Evolutionary conservation across 192 early-diverging fungal species (phyloP).

Genomic region (Neocallimastix lanati): DNA sequence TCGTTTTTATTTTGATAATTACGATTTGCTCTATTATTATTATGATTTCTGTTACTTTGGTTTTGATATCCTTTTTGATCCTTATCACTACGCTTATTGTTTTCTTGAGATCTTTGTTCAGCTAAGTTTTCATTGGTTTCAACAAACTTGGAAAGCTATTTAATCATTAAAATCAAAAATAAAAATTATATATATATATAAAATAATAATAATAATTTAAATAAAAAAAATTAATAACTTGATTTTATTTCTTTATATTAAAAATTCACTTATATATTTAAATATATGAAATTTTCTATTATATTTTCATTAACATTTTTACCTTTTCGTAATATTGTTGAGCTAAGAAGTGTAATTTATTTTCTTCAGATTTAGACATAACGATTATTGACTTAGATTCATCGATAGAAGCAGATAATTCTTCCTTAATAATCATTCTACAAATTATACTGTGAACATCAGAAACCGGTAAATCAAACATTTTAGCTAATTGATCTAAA

Average conservation of each 20-base stretch:
- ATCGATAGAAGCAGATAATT: slow-evolving; percentile 75
- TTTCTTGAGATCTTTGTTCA: neutral
- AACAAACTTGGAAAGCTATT: neutral
- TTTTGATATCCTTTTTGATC: neutral
- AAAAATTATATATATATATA: no score
- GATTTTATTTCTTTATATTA: no score
- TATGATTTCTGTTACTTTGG: neutral
- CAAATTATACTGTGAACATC: slow-evolving; percentile 59
- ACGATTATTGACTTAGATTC: slow-evolving; percentile 62
- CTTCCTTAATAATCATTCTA: slow-evolving; percentile 87
- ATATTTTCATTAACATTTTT: neutral
- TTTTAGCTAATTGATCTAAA: slow-evolving; percentile 56
- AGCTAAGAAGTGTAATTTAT: neutral
- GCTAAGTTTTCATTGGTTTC: neutral
- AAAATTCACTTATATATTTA: no score
- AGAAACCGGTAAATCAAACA: slow-evolving; percentile 63
- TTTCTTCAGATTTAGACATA: slow-evolving; percentile 14
- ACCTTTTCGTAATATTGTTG: neutral
- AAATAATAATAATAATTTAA: no score
- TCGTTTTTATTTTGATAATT: neutral
- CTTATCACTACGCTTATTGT: neutral
- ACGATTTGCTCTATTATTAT: neutral
- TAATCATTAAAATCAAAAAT: no score
- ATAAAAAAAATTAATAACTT: no score
- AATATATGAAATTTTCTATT: no score